These are phyloP conservation scores for Fusarium papillatum DNA, from an alignment of 2,329 filamentous ascomycete species.

Conservation along the genomic window DNA sequence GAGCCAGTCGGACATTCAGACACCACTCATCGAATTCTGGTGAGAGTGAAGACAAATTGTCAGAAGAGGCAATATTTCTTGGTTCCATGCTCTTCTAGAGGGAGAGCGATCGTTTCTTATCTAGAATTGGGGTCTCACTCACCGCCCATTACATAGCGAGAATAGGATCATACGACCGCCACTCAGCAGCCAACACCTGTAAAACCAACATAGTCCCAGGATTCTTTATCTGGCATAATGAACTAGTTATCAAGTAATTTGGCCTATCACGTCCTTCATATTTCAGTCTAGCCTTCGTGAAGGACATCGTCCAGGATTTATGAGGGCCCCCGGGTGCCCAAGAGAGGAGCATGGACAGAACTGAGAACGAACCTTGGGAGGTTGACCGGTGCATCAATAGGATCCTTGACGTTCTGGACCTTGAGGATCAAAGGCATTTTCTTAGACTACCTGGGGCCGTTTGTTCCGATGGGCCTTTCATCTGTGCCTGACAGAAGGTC, in stretches of 20 bases:
- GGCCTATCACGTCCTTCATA: fast-evolving
- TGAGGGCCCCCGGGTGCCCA: neutral
- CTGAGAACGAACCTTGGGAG: neutral
- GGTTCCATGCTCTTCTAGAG: neutral
- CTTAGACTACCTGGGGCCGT: neutral
- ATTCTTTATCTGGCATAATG: neutral
- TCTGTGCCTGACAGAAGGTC: neutral
- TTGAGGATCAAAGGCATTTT: neutral
- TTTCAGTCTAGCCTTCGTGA: neutral
- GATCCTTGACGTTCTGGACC: neutral
- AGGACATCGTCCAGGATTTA: neutral
- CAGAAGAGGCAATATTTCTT: neutral
- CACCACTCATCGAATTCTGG: too few relatives aligned
- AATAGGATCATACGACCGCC: neutral
- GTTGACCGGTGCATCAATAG: neutral
- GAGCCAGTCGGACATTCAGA: neutral
- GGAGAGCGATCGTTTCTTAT: neutral
- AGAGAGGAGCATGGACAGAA: neutral
- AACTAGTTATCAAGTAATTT: neutral
- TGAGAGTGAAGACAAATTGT: neutral
- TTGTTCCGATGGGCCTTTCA: neutral
- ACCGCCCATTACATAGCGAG: neutral
- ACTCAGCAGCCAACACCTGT: neutral
- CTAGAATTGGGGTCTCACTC: neutral
- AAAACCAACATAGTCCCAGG: neutral